Conservation (phyloP, 768 basidiomycete genomes). For the Hemileccinum rubropunctum region DNA sequence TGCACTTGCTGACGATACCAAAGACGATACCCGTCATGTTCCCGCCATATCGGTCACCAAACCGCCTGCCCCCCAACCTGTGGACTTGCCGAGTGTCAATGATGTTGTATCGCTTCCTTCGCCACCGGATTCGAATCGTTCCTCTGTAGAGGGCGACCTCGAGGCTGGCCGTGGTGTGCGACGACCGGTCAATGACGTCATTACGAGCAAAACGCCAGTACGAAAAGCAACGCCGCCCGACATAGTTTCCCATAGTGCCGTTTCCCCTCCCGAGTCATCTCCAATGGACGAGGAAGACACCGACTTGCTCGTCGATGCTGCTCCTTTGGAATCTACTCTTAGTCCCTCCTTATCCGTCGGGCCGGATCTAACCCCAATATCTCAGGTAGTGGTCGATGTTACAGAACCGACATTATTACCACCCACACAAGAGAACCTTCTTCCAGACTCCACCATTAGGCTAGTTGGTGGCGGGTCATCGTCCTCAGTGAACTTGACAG, state of each 20-base stretch:
- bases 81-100: constrained; percentile 62
- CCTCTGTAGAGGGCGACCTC: constrained; percentile 36
- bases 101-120: constrained; percentile 52
- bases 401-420: constrained; percentile 7
- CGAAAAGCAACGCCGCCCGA: constrained; percentile 10
- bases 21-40: constrained; percentile 27
- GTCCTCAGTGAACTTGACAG: constrained; percentile 25
- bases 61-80: constrained; percentile 67
- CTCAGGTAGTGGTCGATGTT: constrained; percentile 2
- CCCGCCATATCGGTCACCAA: constrained; percentile 66
- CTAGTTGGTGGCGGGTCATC: constrained; percentile 57
- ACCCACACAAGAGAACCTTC: constrained; percentile 15
- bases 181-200: constrained; percentile 23
- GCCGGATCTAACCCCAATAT: constrained; percentile 4
- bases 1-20: constrained; percentile 24
- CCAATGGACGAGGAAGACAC: constrained; percentile 34
- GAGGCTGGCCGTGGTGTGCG: constrained; percentile 43
- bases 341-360: constrained; percentile 31
- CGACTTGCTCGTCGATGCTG: constrained; percentile 49
- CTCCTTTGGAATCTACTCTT: constrained; percentile 30
- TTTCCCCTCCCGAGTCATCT: constrained; percentile 18
- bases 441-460: constrained; percentile 48
- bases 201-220: constrained; percentile 12
- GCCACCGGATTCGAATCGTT: constrained; percentile 41
- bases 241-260: constrained; percentile 12